Conservation (phyloP, 2,329 filamentous ascomycete species). For the Fusarium sp. region DNA sequence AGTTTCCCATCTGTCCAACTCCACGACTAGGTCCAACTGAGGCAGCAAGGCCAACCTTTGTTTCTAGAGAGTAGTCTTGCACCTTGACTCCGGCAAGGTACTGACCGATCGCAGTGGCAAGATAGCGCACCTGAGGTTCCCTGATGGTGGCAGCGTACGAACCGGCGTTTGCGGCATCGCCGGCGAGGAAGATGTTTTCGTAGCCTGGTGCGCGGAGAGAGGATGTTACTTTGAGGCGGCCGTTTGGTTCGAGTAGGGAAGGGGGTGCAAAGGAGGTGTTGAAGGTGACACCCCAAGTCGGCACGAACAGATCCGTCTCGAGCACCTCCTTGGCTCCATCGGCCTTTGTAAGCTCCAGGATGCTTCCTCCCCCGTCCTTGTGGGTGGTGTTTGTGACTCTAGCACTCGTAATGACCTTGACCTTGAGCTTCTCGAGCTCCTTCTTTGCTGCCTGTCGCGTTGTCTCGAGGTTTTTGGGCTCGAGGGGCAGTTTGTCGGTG, state of each 20-base stretch:
- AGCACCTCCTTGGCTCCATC: neutral
- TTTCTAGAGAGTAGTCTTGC: neutral
- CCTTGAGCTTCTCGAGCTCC: neutral
- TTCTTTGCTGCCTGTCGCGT: neutral
- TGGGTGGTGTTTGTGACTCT: neutral
- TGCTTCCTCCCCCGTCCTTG: neutral
- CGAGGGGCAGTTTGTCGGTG: neutral
- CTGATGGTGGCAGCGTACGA: neutral
- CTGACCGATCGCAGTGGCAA: neutral
- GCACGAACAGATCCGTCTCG: neutral
- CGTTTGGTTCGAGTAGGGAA: neutral
- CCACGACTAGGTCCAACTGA: neutral
- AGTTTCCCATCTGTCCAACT: conserved; percentile 5
- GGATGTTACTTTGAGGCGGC: neutral
- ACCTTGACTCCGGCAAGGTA: neutral
- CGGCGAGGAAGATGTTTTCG: neutral
- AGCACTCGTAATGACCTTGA: neutral
- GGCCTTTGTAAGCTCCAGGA: neutral
- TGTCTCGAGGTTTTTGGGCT: neutral
- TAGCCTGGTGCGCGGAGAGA: neutral
- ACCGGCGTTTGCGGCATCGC: neutral
- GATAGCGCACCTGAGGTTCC: neutral
- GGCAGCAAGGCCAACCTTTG: neutral
- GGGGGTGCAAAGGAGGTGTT: neutral
- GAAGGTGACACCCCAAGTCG: neutral